phyloP scores from a whole-genome alignment of 164 flowering plant species.

The Nymphaea thermarum region DNA sequence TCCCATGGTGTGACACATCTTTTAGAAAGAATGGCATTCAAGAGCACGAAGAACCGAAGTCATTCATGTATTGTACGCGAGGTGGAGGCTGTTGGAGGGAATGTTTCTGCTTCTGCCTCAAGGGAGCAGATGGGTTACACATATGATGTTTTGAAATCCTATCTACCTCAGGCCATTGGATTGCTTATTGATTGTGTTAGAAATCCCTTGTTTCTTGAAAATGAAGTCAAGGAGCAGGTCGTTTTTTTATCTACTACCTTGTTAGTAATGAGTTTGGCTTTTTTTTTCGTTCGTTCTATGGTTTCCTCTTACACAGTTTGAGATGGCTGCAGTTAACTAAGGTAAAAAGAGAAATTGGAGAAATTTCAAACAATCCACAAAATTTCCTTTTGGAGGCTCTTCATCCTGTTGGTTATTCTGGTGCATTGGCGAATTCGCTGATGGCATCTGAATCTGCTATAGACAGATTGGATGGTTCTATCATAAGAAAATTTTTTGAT shows the following conservation, averaged over 20 bases:
- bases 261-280: not conserved
- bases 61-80: conserved; percentile 35
- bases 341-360: conserved; percentile 45
- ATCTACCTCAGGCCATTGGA: conserved; percentile 65
- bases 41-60: conserved; percentile 38
- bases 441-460: conserved; percentile 51
- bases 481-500: conserved; percentile 48
- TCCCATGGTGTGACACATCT: conserved; percentile 36
- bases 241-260: not conserved
- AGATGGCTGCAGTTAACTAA: conserved; percentile 31
- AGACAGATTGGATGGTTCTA: conserved; percentile 26
- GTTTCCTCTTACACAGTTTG: not conserved
- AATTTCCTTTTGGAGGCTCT: conserved; percentile 60
- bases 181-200: conserved; percentile 61
- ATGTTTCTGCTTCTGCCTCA: conserved; percentile 13
- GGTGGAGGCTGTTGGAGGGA: conserved; percentile 41
- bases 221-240: conserved; percentile 80
- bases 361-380: conserved; percentile 51
- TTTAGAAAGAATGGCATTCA: conserved; percentile 46
- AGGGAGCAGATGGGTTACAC: conserved; percentile 62
- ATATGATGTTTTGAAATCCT: conserved; percentile 54
- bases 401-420: conserved; percentile 61
- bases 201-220: conserved; percentile 62
- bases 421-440: conserved; percentile 59
- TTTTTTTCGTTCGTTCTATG: not conserved